Evolutionary conservation across 306 rosid species (phyloP).

Genomic region (Mucuna pruriens): DNA sequence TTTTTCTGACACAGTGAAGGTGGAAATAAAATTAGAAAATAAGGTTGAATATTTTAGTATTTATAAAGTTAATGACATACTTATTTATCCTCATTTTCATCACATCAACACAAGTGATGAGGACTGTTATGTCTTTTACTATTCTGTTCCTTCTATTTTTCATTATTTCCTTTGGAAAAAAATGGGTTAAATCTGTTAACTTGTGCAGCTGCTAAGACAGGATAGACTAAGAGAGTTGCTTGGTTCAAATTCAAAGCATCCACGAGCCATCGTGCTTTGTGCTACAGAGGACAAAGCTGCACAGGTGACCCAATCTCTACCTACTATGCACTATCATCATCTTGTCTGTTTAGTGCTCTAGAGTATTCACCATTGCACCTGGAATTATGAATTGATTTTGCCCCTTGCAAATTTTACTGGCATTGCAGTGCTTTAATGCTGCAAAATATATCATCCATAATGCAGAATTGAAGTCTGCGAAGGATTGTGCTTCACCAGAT

Average conservation of each 20-base stretch:
- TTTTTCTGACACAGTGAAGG: not conserved
- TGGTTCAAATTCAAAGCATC: conserved; percentile 69
- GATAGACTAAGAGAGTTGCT: conserved; percentile 54
- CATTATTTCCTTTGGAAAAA: not conserved
- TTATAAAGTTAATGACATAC: not conserved
- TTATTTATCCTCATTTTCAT: not conserved
- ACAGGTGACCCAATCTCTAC: conserved; percentile 52
- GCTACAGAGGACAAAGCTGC: conserved; percentile 85
- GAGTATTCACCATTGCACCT: conserved; percentile 13
- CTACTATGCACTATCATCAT: not conserved
- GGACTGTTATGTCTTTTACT: not conserved
- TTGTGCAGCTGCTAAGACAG: conserved; percentile 65
- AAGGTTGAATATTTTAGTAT: not conserved
- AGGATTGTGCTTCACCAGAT: conserved; percentile 45
- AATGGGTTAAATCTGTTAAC: not conserved
- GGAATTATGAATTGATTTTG: conserved; percentile 27
- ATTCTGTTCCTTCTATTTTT: not conserved
- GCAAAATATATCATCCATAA: conserved; percentile 69
- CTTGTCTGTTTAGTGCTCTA: conserved; percentile 9
- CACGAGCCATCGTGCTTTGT: conserved; percentile 76
- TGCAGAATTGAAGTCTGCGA: conserved; percentile 69
- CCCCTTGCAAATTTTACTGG: conserved; percentile 18
- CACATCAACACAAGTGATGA: not conserved
- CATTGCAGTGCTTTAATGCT: conserved; percentile 77
- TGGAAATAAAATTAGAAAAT: not conserved